Evolutionary conservation across 345 rosid species (phyloP), one percentile per base, ranked within the genome.

Genomic region (Ceriops tagal): DNA sequence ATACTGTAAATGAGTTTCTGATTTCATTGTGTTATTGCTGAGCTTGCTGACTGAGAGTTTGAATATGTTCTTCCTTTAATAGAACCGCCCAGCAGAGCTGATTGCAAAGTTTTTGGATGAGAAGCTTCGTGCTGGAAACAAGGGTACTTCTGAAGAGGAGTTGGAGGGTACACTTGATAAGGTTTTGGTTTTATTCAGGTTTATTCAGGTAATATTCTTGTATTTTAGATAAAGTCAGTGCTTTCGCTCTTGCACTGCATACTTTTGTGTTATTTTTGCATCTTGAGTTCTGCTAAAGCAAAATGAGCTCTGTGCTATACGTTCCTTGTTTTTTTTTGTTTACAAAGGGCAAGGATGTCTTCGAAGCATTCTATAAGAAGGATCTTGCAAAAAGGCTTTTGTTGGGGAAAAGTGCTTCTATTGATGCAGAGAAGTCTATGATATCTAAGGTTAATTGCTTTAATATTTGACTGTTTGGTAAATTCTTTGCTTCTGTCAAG

Each of bases 81-180:
- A 95, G 99, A 95, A 95, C 78, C 97, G 98, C 55, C 92, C 98
- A 64, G 98, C 99, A 58, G 99, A 95, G 83, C 83, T 95, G 78
- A 95, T 95, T 55, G 98, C 99, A 15, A 95, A 95, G 81, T 95
- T 92, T 82, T 81, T 92, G 86, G 99, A 95, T 72, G 99, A 92
- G 73, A 95, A 95, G 81, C 93, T 95, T 71, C 99, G 98, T 75
- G 98, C 99, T 83, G 98, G 99, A 65, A 95, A 95, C 75, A 95
- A 95, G 86, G 98, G 97, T 79, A 92, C 97, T 68, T 92, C 99
- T 22, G 99, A 95, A 86, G 99, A 95, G 88, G 99, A 95, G 80
- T 83, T 92, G 87, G 99, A 95, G 98, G 85, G 88, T 55, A 92
- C 84, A 55, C 98, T 95, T 72, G 99, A 95, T 73, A 92, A 88